Evolutionary conservation across 345 rosid species (phyloP), one percentile per base, ranked within the genome.

Genomic region (Lepidium africanum): DNA sequence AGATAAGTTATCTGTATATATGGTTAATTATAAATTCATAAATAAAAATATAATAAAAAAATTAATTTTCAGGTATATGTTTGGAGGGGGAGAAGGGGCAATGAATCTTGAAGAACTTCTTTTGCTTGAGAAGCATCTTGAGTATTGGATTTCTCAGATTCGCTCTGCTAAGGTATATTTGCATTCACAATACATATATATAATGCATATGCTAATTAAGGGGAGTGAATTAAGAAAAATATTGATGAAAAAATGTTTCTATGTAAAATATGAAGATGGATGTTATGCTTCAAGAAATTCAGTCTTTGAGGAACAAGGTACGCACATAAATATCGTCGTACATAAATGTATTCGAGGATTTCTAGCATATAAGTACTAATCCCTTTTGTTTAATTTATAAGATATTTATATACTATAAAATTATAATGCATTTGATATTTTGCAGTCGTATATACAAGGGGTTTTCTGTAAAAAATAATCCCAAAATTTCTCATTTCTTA

Each of bases 61-160:
- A 47, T 67, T 65, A 50, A 14, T 68, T 63, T 40, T n/a, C n/a
- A 86, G 97, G 77, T 84, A 86, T 74, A 85, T 88, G 91, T 78
- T 86, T 75, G 96, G 92, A 78, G 96, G 92, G 68, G 87, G 87
- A 63, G 81, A 76, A 15, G 85, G 78, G 40, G 82, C 49, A 45
- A 90, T 90, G 96, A 69, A 84, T 32, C 71, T 93, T 41, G 86
- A 87, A 75, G 97, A 93, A 64, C 69, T 93, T 46, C 78, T 79
- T 38, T 73, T 83, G 50, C 86, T 90, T 49, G 99, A 94, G 70
- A 94, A 90, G 68, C 86, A 90, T 79, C 89, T 94, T 51, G 97
- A 90, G 56, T 58, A 77, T 65, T 94, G 97, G 99, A 88, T 87
- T 71, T 76, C 73, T 67, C 84, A 88, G 13, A 84, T 87, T 52